Base-by-base conservation (phyloP, 2,329 filamentous ascomycete genomes). In the Fusarium sp. region DNA sequence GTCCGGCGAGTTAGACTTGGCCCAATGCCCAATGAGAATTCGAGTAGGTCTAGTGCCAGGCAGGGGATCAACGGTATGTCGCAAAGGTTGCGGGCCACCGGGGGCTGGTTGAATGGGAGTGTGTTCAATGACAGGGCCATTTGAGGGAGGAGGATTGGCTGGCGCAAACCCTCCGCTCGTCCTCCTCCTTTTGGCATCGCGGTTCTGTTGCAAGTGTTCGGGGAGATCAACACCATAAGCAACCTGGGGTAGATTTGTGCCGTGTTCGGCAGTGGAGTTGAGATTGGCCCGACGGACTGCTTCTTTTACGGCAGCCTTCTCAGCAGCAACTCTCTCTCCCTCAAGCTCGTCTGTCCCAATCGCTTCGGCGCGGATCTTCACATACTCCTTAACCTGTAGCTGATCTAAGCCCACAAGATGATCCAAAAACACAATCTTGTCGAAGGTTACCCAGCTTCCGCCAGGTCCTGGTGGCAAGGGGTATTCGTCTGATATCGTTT, bases 401-500 rank as follows among this genome's bases (percentile, higher is more conserved):
- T 90, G 86, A 58, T 89, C 86, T 9, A 90, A 81, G 6, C 85
- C 85, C 20, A 88, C 82, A 1, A 92, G 85, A 65, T 90, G 88
- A 13, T 86, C 79, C 6, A 88, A 86, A 75, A 91, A 91, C 28
- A 90, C 85, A 36, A 91, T 85, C 26, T 88, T 84, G 65, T 90
- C 87, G 73, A 91, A 91, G 0, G 89, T 91, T 30, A 91, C 89
- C 90, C 89, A 91, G 78, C 89, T 90, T 60, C 88, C 89, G 28
- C 89, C 89, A 4, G 89, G 88, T 1, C 89, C 90, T 6, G 88
- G 86, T 3, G 89, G 89, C 8, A 90, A 76, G 38, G 88, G 82
- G 77, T 85, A 85, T 35, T 84, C 82, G 45, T 83, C 78, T 11
- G 85, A 82, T 35, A 91, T 82, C 6, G 82, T 76, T 17, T 87